Evolutionary conservation across 2,329 filamentous ascomycete species (phyloP).

Genomic region (Huntiella savannae): DNA sequence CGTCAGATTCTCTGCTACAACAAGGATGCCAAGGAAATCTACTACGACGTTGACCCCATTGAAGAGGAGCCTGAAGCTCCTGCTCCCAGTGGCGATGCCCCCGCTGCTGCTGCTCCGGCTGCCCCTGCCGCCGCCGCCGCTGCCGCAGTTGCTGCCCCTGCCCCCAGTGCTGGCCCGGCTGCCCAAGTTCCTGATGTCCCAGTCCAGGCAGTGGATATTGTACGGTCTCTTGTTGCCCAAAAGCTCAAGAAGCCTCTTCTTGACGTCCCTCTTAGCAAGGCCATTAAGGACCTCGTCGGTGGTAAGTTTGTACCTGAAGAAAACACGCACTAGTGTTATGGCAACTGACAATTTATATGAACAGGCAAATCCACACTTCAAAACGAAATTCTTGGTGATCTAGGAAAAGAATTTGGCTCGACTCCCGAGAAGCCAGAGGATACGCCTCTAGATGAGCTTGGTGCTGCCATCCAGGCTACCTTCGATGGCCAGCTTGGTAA

Average conservation of each 20-base stretch:
- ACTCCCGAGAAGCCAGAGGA: conserved; percentile 98
- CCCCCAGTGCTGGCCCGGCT: conserved; percentile 65
- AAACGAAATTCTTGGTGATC: conserved; percentile 93
- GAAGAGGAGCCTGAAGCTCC: conserved; percentile 66
- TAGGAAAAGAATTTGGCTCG: conserved; percentile 95
- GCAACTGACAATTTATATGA: not conserved
- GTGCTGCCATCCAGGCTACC: conserved; percentile 90
- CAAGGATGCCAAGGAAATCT: conserved; percentile 98
- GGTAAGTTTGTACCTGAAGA: conserved; percentile 36
- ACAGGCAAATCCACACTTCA: conserved; percentile 93
- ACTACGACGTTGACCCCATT: conserved; percentile 92
- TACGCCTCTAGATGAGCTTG: conserved; percentile 84
- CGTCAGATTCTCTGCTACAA: conserved; percentile 98
- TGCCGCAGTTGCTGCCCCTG: conserved; percentile 35
- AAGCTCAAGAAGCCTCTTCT: conserved; percentile 88
- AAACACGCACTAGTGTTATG: not conserved
- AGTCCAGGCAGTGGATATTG: conserved; percentile 73
- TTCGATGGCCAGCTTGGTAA: conserved; percentile 98
- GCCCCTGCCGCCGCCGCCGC: conserved; percentile 35
- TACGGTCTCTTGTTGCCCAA: conserved; percentile 78
- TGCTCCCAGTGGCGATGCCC: conserved; percentile 27
- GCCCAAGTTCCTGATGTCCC: conserved; percentile 72
- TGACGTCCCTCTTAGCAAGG: conserved; percentile 84
- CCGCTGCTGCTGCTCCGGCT: conserved; percentile 34
- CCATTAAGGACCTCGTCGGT: conserved; percentile 95